Evolutionary conservation across 1,284 basidiomycete species (phyloP), one percentile per base, ranked within the genome.

Genomic region (Leucoagaricus sp.): DNA sequence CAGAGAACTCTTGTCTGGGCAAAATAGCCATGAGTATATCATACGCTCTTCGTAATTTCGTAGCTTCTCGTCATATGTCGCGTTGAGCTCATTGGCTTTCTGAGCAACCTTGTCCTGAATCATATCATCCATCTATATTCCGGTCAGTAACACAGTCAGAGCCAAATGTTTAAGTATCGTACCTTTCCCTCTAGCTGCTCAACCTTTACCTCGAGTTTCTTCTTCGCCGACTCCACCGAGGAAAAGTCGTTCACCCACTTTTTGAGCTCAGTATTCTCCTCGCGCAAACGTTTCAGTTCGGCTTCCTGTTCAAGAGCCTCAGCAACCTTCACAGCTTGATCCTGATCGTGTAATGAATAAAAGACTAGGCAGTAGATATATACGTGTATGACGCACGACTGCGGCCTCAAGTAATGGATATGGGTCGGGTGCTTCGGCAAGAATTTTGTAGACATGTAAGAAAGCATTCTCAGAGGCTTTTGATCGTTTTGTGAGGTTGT

Each of bases 371-470:
- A 33, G 33, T 5, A 53, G 10, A 29, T 33, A 7, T 4, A 28
- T 38, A n/a, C 21, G 13, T 19, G n/a, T 25, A 25, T 4, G 15
- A 75, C 89, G 53, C 67, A 93, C 92, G 23, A 98, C 89, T 4
- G 95, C 94, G 31, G 88, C 91, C 67, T 99, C 96, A 13, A 99
- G 85, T 4, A 98, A 79, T 4, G 96, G 96, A 68, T 95, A 97
- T 15, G 96, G 97, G 72, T 99, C 96, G 0, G 96, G 95, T 5
- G 93, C 95, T 67, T 96, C 94, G 0, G 93, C 92, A 3, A 99
- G 73, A 19, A 96, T 85, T 71, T 97, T 97, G 80, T 97, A 97
- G 12, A 96, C 87, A 64, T 89, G 92, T 29, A 98, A 78, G 72
- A 99, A 97, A 0, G 94, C 92, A 65, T 91, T 96, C 77, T 98